A percentile compares a stretch with the other conserved stretches of the same genome.
phyloP scores from a whole-genome alignment of 305 asterid genomes.

The Rubia peregrina region DNA sequence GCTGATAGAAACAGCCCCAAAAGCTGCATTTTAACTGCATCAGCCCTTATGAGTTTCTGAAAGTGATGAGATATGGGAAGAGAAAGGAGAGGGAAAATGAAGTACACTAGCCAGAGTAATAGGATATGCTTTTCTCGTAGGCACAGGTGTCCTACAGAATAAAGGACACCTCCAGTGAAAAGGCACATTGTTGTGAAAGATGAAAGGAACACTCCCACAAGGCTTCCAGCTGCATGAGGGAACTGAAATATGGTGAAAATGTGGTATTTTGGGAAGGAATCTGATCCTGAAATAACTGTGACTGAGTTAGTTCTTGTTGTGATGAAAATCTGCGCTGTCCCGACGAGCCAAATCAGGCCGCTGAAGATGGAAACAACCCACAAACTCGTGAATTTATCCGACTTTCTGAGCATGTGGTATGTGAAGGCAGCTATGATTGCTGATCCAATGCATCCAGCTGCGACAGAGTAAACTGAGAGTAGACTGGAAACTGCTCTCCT shows the following conservation, averaged over 20 bases:
- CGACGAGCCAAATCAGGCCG: slow-evolving; percentile 70
- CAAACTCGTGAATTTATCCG: slow-evolving; percentile 56
- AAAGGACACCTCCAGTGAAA: slow-evolving; percentile 57
- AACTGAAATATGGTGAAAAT: slow-evolving; percentile 56
- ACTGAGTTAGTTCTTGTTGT: slow-evolving; percentile 31
- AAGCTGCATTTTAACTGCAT: slow-evolving; percentile 88
- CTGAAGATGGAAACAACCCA: slow-evolving; percentile 90
- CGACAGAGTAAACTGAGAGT: slow-evolving; percentile 65
- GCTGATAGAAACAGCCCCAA: slow-evolving; percentile 58
- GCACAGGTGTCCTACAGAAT: slow-evolving; percentile 57
- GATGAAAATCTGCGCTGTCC: slow-evolving; percentile 52
- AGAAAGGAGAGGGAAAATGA: slow-evolving; percentile 61
- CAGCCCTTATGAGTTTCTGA: slow-evolving; percentile 51
- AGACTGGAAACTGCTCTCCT: slow-evolving; percentile 52
- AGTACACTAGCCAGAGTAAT: slow-evolving; percentile 58
- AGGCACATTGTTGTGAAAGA: slow-evolving; percentile 65
- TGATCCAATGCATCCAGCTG: slow-evolving; percentile 71
- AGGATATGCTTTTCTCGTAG: slow-evolving; percentile 34
- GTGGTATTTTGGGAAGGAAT: slow-evolving; percentile 32
- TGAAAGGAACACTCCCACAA: slow-evolving; percentile 66
- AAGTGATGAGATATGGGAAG: slow-evolving; percentile 63
- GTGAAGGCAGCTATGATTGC: slow-evolving; percentile 66
- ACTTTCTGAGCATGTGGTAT: slow-evolving; percentile 57
- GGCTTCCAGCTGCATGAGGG: slow-evolving; percentile 75
- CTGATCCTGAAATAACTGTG: slow-evolving; percentile 15